phyloP scores from a whole-genome alignment of 2,329 filamentous ascomycete species.

The Diaporthe sp. region DNA sequence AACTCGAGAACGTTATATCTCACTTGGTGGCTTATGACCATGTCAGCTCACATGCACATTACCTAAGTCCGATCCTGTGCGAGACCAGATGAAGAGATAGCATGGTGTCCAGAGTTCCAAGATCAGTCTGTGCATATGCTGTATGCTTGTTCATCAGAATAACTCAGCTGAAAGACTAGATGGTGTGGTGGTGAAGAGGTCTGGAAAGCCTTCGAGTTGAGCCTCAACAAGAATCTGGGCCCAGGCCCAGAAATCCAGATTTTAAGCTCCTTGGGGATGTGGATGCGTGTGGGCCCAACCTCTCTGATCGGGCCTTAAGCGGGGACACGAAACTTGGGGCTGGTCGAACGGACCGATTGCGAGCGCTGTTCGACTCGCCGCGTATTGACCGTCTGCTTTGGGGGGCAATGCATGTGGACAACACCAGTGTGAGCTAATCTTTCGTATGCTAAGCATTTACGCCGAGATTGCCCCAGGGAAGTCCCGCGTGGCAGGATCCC shows the following conservation, averaged over 20 bases:
- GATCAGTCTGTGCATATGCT: neutral
- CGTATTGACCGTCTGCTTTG: neutral
- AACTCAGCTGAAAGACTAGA: neutral
- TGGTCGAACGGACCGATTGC: conserved; percentile 27
- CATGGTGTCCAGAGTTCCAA: neutral
- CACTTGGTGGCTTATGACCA: neutral
- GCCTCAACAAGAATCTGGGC: neutral
- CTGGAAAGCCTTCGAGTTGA: neutral
- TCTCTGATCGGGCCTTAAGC: conserved; percentile 17
- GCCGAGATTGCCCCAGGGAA: conserved; percentile 29
- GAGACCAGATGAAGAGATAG: neutral
- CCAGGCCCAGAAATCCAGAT: neutral
- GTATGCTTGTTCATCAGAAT: neutral
- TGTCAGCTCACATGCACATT: neutral
- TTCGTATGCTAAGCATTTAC: conserved; percentile 29
- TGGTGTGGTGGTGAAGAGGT: neutral
- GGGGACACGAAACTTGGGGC: neutral
- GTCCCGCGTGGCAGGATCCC: conserved; percentile 21
- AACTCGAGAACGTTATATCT: neutral
- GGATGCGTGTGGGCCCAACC: neutral
- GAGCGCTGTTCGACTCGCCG: neutral
- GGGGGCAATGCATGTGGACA: conserved; percentile 21
- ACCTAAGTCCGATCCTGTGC: neutral
- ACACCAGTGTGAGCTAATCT: neutral
- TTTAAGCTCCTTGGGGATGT: conserved; percentile 19